These are phyloP conservation scores for Lasiodiplodia hormozganensis DNA, from an alignment of 2,329 filamentous ascomycete species.

Conservation along the genomic window DNA sequence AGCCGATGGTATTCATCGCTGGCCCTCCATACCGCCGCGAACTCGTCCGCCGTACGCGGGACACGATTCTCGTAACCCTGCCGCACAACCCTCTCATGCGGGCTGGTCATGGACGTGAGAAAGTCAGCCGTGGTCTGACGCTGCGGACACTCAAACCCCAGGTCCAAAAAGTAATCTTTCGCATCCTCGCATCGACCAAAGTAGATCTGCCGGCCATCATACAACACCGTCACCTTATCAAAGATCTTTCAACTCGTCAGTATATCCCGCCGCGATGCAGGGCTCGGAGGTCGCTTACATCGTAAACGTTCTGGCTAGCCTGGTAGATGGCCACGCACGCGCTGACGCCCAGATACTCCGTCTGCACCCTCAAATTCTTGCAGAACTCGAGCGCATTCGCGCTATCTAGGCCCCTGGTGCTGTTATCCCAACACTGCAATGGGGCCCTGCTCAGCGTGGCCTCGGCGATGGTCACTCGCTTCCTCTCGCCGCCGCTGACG, in stretches of 20 bases:
- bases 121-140: constrained; percentile 79
- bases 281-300: constrained; percentile 41
- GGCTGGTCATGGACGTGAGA: constrained; percentile 73
- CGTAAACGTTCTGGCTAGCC: constrained; percentile 71
- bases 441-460: constrained; percentile 70
- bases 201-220: constrained; percentile 74
- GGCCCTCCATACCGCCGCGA: constrained; percentile 59
- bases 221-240: constrained; percentile 72
- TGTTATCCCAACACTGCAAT: constrained; percentile 80
- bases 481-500: constrained; percentile 77
- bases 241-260: constrained; percentile 51
- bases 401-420: constrained; percentile 74
- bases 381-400: constrained; percentile 79
- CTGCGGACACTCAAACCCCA: constrained; percentile 75
- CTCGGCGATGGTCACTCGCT: constrained; percentile 83
- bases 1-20: constrained; percentile 40
- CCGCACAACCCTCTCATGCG: constrained; percentile 55
- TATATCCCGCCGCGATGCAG: not conserved
- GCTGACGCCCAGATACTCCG: constrained; percentile 70
- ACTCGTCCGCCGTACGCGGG: constrained; percentile 58
- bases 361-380: constrained; percentile 71
- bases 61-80: constrained; percentile 54
- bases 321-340: constrained; percentile 78
- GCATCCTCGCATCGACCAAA: constrained; percentile 70
- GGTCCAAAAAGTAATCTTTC: constrained; percentile 71